A percentile compares a stretch with the other conserved stretches of the same genome.
Conservation (phyloP, 2,329 filamentous ascomycete species). For the Stachybotrys chartarum region DNA sequence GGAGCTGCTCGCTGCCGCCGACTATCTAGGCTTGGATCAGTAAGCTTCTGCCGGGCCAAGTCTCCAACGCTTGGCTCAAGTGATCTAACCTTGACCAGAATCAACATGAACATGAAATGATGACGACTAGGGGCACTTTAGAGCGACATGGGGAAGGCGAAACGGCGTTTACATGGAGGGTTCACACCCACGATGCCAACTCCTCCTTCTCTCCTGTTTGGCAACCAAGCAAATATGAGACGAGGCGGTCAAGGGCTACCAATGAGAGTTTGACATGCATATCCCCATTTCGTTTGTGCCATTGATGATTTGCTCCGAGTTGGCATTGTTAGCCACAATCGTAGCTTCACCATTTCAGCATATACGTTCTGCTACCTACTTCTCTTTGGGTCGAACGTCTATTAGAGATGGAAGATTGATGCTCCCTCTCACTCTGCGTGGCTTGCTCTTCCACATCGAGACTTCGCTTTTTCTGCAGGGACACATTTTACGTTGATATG, state of each 20-base stretch:
- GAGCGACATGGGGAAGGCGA: not conserved
- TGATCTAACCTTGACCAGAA: conserved; percentile 24
- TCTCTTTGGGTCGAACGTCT: conserved; percentile 46
- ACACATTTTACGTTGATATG: conserved; percentile 20
- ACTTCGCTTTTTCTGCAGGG: conserved; percentile 42
- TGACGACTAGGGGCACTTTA: conserved; percentile 2
- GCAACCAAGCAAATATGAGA: too few species aligned
- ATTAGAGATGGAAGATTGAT: conserved; percentile 46
- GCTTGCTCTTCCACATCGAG: conserved; percentile 33
- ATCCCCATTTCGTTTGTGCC: too few species aligned
- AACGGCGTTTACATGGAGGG: not conserved
- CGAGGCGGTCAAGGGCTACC: too few species aligned
- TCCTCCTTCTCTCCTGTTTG: too few species aligned
- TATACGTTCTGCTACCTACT: conserved; percentile 43
- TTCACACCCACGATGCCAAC: too few species aligned
- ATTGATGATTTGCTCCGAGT: not conserved
- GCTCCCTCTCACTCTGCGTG: conserved; percentile 45
- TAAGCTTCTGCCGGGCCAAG: conserved; percentile 19
- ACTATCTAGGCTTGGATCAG: conserved; percentile 65
- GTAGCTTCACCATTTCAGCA: conserved; percentile 37
- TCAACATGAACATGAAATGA: conserved; percentile 30
- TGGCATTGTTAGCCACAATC: not conserved
- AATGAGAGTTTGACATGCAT: too few species aligned
- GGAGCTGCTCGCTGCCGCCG: conserved; percentile 69
- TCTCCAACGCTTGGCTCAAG: conserved; percentile 2